phyloP scores from a whole-genome alignment of 2,329 filamentous ascomycete species.

The Geosmithia flava region DNA sequence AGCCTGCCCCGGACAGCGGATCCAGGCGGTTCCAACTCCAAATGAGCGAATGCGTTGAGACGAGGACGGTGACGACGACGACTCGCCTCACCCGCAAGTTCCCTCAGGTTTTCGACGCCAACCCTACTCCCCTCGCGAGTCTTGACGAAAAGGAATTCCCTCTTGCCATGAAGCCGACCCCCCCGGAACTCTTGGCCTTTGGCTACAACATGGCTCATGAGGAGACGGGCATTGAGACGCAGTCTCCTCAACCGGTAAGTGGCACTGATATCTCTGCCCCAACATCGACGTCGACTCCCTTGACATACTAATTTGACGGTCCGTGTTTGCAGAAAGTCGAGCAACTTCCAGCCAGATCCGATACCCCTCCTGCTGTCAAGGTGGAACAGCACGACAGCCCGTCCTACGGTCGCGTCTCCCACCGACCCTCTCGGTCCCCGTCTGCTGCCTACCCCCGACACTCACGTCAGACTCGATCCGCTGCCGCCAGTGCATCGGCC shows the following conservation, averaged over 20 bases:
- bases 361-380: conserved; percentile 13
- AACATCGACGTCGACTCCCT: not conserved
- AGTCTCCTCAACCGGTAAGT: not conserved
- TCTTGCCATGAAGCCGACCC: conserved; percentile 71
- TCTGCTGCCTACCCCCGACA: conserved; percentile 18
- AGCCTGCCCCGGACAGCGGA: conserved; percentile 18
- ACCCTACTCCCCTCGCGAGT: conserved; percentile 55
- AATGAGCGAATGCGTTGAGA: conserved; percentile 53
- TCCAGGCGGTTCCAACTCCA: conserved; percentile 38
- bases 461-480: conserved; percentile 13
- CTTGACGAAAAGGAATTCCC: conserved; percentile 87
- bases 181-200: conserved; percentile 64
- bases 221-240: conserved; percentile 15
- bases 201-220: conserved; percentile 56
- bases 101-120: conserved; percentile 69
- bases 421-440: conserved; percentile 19
- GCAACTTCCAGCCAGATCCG: conserved; percentile 3
- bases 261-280: not conserved
- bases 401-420: conserved; percentile 12
- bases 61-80: conserved; percentile 73
- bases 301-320: not conserved
- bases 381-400: conserved; percentile 14
- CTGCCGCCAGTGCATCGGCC: not conserved
- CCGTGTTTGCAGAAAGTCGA: not conserved
- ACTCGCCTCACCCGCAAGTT: conserved; percentile 79